Conservation (phyloP, 2,329 filamentous ascomycete species). For the Rhynchosporium agropyri region DNA sequence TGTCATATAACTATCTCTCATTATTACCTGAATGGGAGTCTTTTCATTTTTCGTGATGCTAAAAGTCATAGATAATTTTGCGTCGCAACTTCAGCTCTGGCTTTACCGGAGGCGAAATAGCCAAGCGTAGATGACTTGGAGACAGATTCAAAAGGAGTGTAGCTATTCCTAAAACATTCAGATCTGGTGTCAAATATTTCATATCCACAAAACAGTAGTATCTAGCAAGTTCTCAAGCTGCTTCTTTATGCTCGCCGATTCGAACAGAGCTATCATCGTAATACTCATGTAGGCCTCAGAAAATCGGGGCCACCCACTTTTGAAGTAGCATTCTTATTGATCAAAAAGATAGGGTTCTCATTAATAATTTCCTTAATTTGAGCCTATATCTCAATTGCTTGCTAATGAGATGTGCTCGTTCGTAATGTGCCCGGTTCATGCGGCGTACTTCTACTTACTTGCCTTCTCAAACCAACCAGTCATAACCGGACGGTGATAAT, state of each 20-base stretch:
- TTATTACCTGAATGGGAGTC: too few relatives aligned
- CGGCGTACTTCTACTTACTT: too few relatives aligned
- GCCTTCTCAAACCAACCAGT: too few relatives aligned
- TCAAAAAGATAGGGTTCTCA: background rate
- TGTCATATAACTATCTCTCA: too few relatives aligned
- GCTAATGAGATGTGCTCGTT: background rate
- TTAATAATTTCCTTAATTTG: background rate
- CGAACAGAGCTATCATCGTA: background rate
- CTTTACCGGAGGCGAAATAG: too few relatives aligned
- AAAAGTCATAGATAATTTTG: too few relatives aligned
- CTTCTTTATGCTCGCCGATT: background rate
- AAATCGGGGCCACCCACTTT: background rate
- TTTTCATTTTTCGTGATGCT: too few relatives aligned
- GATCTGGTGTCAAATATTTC: background rate
- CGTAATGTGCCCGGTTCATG: too few relatives aligned
- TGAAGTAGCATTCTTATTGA: background rate
- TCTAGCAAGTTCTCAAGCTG: background rate
- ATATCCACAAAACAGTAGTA: background rate
- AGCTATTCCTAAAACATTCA: background rate
- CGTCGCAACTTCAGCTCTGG: too few relatives aligned
- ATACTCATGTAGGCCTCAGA: background rate
- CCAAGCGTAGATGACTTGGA: background rate
- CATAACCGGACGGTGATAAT: too few relatives aligned
- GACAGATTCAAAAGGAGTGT: background rate
- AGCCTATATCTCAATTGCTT: background rate